Evolutionary conservation across 345 rosid species (phyloP).

Genomic region (Capsella bursapastoris): DNA sequence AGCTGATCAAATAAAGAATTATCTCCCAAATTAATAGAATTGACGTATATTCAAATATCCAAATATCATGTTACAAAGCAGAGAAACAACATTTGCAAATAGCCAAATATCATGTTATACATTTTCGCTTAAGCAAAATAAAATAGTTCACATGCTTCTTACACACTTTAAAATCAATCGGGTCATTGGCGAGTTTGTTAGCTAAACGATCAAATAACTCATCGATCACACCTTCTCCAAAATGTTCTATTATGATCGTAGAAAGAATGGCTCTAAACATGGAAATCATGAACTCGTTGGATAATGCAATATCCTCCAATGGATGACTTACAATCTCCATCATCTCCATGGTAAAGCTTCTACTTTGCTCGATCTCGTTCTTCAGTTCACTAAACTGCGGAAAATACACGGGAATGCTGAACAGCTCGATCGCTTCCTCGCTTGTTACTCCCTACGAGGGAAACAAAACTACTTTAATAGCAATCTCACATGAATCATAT

Average conservation of each 20-base stretch:
- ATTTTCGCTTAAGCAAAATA: too few relatives aligned
- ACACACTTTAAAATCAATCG: background rate
- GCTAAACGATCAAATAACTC: conserved; percentile 1
- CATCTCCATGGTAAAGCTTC: conserved; percentile 33
- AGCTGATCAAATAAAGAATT: too few relatives aligned
- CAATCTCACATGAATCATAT: background rate
- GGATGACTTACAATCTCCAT: conserved; percentile 17
- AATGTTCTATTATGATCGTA: conserved; percentile 2
- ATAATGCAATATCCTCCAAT: conserved; percentile 1
- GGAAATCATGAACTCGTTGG: conserved; percentile 37
- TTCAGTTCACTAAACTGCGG: background rate
- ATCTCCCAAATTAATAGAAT: too few relatives aligned
- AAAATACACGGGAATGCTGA: background rate
- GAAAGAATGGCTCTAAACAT: background rate
- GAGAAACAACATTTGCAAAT: too few relatives aligned
- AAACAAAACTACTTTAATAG: background rate
- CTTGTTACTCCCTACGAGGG: background rate
- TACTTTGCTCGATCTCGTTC: background rate
- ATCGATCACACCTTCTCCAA: conserved; percentile 9
- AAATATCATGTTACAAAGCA: too few relatives aligned
- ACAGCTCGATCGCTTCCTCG: background rate
- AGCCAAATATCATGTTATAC: too few relatives aligned
- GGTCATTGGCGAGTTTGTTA: conserved; percentile 6
- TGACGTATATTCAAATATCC: too few relatives aligned
- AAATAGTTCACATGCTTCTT: too few relatives aligned